Conservation (phyloP, 768 basidiomycete genomes). For the Auriscalpium vulgare region DNA sequence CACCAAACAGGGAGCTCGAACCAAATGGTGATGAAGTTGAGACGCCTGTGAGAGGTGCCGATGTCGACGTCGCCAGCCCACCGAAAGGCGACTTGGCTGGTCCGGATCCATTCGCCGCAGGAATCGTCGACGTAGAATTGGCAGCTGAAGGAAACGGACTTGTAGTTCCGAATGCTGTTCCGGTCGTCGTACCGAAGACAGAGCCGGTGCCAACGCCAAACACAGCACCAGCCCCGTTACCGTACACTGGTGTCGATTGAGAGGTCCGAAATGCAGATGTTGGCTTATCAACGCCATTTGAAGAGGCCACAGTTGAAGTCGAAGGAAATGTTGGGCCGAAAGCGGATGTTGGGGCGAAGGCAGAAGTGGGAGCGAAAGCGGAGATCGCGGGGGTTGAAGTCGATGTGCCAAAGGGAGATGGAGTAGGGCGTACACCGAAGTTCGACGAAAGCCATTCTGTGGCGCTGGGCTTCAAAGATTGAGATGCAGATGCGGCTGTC, state of each 20-base stretch:
- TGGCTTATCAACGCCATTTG: too few relatives aligned
- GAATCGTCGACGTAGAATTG: neutral
- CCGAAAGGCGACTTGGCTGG: too few relatives aligned
- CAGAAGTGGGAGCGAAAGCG: slow-evolving; percentile 15
- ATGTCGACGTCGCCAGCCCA: too few relatives aligned
- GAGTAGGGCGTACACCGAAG: slow-evolving; percentile 23
- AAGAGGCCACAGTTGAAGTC: neutral
- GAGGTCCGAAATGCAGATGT: too few relatives aligned
- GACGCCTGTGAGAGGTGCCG: too few relatives aligned
- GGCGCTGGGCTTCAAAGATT: slow-evolving; percentile 20
- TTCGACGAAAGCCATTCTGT: slow-evolving; percentile 27
- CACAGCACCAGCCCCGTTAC: too few relatives aligned
- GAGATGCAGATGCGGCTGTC: neutral
- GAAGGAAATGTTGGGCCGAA: slow-evolving; percentile 12
- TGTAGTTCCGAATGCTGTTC: neutral
- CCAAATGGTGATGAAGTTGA: too few relatives aligned
- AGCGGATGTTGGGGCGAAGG: slow-evolving; percentile 14
- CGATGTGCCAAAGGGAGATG: slow-evolving; percentile 7
- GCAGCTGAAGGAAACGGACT: neutral
- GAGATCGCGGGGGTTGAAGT: slow-evolving; percentile 12
- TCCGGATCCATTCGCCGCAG: neutral
- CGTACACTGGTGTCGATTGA: too few relatives aligned
- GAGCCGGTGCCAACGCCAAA: too few relatives aligned
- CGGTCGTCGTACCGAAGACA: too few relatives aligned
- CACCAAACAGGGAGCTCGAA: too few relatives aligned